Evolutionary conservation across 2,329 filamentous ascomycete species (phyloP).

Genomic region (Pseudogymnoascus sp.): DNA sequence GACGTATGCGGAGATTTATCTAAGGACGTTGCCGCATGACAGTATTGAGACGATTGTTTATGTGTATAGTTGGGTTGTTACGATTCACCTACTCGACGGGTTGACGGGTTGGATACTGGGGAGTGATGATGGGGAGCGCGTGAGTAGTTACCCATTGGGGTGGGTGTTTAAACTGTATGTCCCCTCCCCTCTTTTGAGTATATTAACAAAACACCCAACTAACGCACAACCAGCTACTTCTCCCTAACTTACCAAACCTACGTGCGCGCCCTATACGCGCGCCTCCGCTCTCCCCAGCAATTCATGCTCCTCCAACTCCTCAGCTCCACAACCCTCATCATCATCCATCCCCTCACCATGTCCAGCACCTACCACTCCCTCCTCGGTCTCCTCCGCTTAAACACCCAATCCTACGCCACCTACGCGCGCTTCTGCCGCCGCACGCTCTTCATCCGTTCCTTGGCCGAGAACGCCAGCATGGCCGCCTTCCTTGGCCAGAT

Average conservation of each 20-base stretch:
- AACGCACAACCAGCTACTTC: constrained; percentile 38
- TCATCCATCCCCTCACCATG: constrained; percentile 57
- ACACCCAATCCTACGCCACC: constrained; percentile 49
- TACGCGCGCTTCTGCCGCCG: constrained; percentile 59
- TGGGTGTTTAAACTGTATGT: constrained; percentile 62
- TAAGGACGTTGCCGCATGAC: constrained; percentile 56
- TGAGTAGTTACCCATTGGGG: constrained; percentile 60
- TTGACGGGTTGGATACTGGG: constrained; percentile 60
- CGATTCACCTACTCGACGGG: constrained; percentile 55
- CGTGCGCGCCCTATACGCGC: constrained; percentile 59
- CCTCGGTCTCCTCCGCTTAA: constrained; percentile 45
- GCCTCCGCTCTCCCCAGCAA: constrained; percentile 54
- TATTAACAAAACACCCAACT: constrained; percentile 8
- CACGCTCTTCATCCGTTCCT: constrained; percentile 58
- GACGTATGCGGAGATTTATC: constrained; percentile 60
- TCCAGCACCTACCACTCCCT: constrained; percentile 48
- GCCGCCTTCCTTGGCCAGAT: constrained; percentile 58
- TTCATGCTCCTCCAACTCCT: constrained; percentile 58
- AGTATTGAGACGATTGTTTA: constrained; percentile 60
- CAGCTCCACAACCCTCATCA: constrained; percentile 53
- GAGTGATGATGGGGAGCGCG: constrained; percentile 55
- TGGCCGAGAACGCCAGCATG: constrained; percentile 62
- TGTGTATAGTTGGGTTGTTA: constrained; percentile 61
- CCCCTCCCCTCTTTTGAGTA: background rate
- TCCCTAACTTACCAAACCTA: constrained; percentile 64